Conservation (phyloP, 495 filamentous ascomycete species). For the Endocarpon pusillum region DNA sequence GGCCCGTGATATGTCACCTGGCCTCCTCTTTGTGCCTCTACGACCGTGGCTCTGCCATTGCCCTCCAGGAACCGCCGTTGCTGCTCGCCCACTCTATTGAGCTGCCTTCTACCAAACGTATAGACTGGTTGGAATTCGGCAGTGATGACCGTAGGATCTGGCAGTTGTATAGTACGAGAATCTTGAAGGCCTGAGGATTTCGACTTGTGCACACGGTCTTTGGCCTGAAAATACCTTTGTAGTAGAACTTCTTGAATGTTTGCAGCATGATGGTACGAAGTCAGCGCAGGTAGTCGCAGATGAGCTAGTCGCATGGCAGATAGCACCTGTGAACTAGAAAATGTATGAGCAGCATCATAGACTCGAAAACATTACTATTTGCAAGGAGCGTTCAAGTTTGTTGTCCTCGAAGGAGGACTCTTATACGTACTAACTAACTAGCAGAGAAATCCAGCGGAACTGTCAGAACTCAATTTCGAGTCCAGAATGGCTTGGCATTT, state of each 20-base stretch:
- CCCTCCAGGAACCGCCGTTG: constrained; percentile 22
- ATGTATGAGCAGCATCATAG: too few relatives aligned
- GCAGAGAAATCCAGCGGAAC: too few relatives aligned
- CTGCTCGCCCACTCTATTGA: constrained; percentile 32
- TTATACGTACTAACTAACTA: too few relatives aligned
- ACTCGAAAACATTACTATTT: too few relatives aligned
- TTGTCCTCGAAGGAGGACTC: too few relatives aligned
- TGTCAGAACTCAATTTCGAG: too few relatives aligned
- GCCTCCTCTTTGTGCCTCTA: constrained; percentile 63
- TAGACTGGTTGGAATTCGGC: constrained; percentile 76
- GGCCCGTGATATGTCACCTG: constrained; percentile 93
- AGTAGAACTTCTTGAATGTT: constrained; percentile 32
- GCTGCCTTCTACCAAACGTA: constrained; percentile 76
- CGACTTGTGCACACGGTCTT: too few relatives aligned
- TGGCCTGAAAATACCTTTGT: constrained; percentile 26
- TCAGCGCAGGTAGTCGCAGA: constrained; percentile 47
- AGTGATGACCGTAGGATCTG: constrained; percentile 56
- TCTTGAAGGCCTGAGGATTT: constrained; percentile 12
- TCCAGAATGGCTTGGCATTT: too few relatives aligned
- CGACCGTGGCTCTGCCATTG: constrained; percentile 38
- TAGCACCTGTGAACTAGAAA: too few relatives aligned
- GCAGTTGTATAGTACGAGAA: constrained; percentile 18
- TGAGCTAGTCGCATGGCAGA: constrained; percentile 39
- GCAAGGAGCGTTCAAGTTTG: too few relatives aligned
- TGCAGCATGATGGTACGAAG: constrained; percentile 30